Evolutionary conservation across 1,139 yeast genomes (phyloP), one percentile per base, ranked within the genome.

Genomic region (Taiozyma sp.): DNA sequence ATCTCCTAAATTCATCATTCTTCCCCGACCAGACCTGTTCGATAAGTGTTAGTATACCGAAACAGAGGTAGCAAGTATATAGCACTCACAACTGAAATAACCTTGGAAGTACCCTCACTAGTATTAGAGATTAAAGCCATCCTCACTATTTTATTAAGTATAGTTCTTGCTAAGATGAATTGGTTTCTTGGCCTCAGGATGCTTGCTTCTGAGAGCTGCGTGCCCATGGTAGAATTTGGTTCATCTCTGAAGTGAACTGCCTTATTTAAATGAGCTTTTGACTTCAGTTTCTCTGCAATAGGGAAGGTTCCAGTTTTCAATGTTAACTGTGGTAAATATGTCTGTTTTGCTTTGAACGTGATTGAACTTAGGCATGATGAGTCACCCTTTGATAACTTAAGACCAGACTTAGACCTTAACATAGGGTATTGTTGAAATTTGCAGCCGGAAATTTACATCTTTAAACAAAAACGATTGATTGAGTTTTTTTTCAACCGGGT

Each of bases 141-240:
- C 34, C 45, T 53, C 3, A 54, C 34, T 13, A 42, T 30, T 40
- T 47, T 50, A 24, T 52, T 52, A 11, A 57, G 35, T 13, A 57
- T 47, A 13, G 45, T 42, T 44, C 61, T 48, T 2, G 58, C 59
- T 3, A 58, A 42, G 7, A 58, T 58, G 28, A 58, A 58, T 29
- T 50, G 51, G 35, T 58, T 58, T 47, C 59, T 50, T 2, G 60
- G 61, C 3, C 60, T 53, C n/a, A 50, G 29, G 8, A 54, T 34
- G 6, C 41, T 30, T 10, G 9, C 22, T n/a, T 39, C 32, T 9
- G 37, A 34, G 37, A 7, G 7, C 16, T 14, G 19, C 19, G n/a
- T 6, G 6, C 37, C n/a, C 19, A 14, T 9, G n/a, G 19, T 14
- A 34, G 14, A 13, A 9, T 14, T 6, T 4, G 1, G 10, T 10